Evolutionary conservation across 495 filamentous ascomycete species (phyloP), one percentile per base, ranked within the genome.

Genomic region (Podospora bellae-mahoneyi): DNA sequence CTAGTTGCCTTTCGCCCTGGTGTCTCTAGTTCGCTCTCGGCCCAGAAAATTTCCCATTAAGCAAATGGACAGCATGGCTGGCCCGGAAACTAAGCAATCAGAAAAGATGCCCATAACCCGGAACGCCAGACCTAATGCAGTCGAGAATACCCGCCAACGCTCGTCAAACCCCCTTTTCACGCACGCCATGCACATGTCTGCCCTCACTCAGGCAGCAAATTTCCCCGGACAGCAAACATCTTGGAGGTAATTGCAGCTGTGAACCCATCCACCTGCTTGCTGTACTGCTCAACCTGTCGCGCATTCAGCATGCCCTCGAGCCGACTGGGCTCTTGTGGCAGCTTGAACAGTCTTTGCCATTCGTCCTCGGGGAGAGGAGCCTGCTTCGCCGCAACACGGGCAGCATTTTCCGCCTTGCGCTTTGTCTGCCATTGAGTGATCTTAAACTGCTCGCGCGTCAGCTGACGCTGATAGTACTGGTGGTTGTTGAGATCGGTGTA

Each of bases 401-500:
- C 88, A 34, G 89, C 90, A 78, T 98, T 98, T 85, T 99, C 96
- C 26, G 91, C 88, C 83, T 95, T 94, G 71, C 95, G 89, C 88
- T 99, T 99, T 59, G 87, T 80, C 81, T 97, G 94, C 95, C 95
- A 99, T 65, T 91, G 88, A 55, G 91, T 89, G 74, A 99, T 97
- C 86, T 99, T 99, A 70, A 90, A 82, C 82, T 99, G 96, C 84
- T 99, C 95, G 62, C 95, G 92, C 27, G 89, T 90, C n/a, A 97
- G 84, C 74, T 96, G 93, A 65, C 95, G 88, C 82, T 97, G 92
- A 84, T 98, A 96, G 84, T 97, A 99, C 81, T 97, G 93, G 83
- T 92, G 91, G 85, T 99, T 99, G 86, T 98, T 99, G 77, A 94
- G 90, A 81, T 99, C 95, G 61, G 94, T 96, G 80, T 98, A 93